Evolutionary conservation across 345 rosid genomes (phyloP), one percentile per base, ranked within the genome.

Genomic region (Eutrema yunnanense): DNA sequence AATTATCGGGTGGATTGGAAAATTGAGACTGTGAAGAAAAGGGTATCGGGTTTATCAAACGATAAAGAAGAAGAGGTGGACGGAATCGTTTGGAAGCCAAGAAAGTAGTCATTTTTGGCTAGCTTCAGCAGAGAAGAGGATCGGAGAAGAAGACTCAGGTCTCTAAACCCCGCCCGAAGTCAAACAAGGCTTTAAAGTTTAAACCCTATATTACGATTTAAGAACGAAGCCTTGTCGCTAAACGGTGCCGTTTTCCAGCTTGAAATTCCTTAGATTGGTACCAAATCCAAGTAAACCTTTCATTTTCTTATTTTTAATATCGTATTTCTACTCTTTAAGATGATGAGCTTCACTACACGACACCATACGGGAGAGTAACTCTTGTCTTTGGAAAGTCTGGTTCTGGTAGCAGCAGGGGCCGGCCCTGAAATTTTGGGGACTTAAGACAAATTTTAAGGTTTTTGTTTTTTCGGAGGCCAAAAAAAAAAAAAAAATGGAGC

Each of bases 11-110:
- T 49, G 30, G 37, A 30, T 65, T 65, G 32, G 41, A 70, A 9
- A 48, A 27, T 51, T 41, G 79, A 32, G 92, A 26, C 11, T 44
- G 66, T 12, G 92, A 83, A 79, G 78, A 83, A 27, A 80, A 43
- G 44, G 29, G 60, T 61, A 80, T 84, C 1, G 79, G 54, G 49
- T 55, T 62, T 58, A 48, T 19, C 26, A 67, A 67, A 19, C 47
- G 62, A 51, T 0, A 30, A 0, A 58, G 73, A 13, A 13, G 4
- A 41, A 32, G 12, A 33, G 10, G 41, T 60, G 32, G 34, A 33
- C 5, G 19, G 5, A 49, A 32, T 51, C 56, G 40, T 33, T 14
- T 67, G 33, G 47, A 27, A 67, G 27, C 13, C 12, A 67, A 51
- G 48, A 27, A 67, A 74, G 38, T 22, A 5, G 3, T 51, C 78